Conservation (phyloP, 2,329 filamentous ascomycete species). For the Stromatinia cepivora region DNA sequence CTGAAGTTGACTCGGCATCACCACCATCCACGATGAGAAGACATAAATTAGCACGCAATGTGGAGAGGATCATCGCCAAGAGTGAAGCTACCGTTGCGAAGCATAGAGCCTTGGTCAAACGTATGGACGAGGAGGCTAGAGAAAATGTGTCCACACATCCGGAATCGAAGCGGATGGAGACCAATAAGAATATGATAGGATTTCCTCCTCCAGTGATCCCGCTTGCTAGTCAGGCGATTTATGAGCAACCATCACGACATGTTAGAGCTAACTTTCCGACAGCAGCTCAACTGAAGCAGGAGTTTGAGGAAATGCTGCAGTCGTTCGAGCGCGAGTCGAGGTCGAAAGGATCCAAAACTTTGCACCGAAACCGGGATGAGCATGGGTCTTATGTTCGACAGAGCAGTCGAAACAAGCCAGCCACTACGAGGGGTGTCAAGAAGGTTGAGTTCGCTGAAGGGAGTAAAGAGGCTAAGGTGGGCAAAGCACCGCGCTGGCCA, state of each 20-base stretch:
- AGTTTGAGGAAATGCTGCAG: slow-evolving; percentile 12
- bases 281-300: slow-evolving; percentile 9
- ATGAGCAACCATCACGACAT: not conserved
- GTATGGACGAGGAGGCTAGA: slow-evolving; percentile 2
- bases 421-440: not conserved
- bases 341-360: not conserved
- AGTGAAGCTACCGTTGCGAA: slow-evolving; percentile 12
- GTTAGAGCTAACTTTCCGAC: not conserved
- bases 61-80: slow-evolving; percentile 10
- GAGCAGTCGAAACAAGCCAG: slow-evolving; percentile 2
- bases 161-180: not conserved
- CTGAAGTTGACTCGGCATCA: not conserved
- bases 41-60: not conserved
- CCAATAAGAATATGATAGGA: not conserved
- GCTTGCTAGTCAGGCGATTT: not conserved
- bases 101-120: not conserved
- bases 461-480: not conserved
- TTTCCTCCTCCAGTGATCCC: slow-evolving; percentile 4
- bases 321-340: slow-evolving; percentile 12
- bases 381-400: not conserved
- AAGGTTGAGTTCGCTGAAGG: slow-evolving; percentile 12
- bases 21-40: not conserved
- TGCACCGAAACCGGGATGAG: not conserved
- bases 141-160: not conserved
- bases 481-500: slow-evolving; percentile 30